Evolutionary conservation across 1,284 basidiomycete genomes (phyloP).

Genomic region (Malassezia arunalokei): DNA sequence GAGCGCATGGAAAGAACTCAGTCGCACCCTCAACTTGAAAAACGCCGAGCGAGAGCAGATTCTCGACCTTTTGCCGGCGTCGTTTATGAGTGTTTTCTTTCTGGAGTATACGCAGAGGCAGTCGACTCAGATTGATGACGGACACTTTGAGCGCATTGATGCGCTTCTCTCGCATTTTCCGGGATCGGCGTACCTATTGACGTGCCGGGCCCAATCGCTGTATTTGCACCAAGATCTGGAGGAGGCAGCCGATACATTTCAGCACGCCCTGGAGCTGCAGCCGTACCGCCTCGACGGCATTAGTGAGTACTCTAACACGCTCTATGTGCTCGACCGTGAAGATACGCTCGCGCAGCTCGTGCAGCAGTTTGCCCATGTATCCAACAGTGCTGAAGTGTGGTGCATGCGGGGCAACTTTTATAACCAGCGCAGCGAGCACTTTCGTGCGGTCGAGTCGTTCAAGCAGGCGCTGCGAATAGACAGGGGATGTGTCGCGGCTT

Average conservation of each 20-base stretch:
- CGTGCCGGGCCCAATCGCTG: conserved; percentile 28
- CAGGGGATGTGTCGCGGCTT: conserved; percentile 83
- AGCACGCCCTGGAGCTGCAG: conserved; percentile 52
- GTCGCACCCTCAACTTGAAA: conserved; percentile 29
- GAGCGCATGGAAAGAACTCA: conserved; percentile 62
- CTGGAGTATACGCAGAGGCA: conserved; percentile 78
- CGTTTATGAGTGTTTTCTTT: conserved; percentile 67
- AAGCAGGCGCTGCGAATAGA: conserved; percentile 84
- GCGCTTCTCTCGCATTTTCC: conserved; percentile 67
- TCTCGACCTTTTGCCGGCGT: conserved; percentile 58
- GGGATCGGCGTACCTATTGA: conserved; percentile 68
- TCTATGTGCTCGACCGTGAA: conserved; percentile 83
- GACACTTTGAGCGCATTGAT: conserved; percentile 31
- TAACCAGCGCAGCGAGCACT: conserved; percentile 79
- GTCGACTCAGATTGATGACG: conserved; percentile 50
- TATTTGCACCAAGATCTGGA: conserved; percentile 17
- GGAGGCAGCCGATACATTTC: conserved; percentile 36
- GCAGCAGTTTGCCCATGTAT: conserved; percentile 50
- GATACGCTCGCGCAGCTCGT: conserved; percentile 81
- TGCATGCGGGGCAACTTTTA: conserved; percentile 95
- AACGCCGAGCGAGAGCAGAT: conserved; percentile 23
- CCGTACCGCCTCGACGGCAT: conserved; percentile 87
- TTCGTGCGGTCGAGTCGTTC: conserved; percentile 91
- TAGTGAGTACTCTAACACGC: conserved; percentile 90
- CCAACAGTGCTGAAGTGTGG: conserved; percentile 56